These are phyloP conservation scores for Pyricularia grisea DNA, from an alignment of 2,329 filamentous ascomycete genomes.

Conservation along the genomic window DNA sequence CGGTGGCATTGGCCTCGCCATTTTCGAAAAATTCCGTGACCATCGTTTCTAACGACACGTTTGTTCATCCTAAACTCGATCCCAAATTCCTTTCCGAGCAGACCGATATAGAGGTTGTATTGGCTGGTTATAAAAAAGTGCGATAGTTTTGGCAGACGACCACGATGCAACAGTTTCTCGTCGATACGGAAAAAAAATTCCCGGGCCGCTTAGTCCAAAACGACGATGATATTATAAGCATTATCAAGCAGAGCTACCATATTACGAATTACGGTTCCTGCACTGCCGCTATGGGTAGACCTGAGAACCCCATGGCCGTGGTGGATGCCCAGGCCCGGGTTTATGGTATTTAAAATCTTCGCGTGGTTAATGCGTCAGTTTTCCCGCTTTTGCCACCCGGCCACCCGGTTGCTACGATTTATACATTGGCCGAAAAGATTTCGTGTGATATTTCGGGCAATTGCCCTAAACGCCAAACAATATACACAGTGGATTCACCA, in stretches of 20 bases:
- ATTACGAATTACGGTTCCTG: conserved; percentile 15
- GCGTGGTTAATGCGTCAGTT: conserved; percentile 12
- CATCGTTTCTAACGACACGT: conserved; percentile 12
- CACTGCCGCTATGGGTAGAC: conserved; percentile 22
- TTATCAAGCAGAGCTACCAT: not conserved
- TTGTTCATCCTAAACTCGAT: conserved; percentile 15
- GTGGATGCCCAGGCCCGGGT: conserved; percentile 12
- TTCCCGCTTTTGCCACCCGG: conserved; percentile 10
- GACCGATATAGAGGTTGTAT: not conserved
- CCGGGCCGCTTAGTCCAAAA: not conserved
- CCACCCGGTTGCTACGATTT: conserved; percentile 12
- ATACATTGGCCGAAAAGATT: conserved; percentile 16
- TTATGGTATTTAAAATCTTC: conserved; percentile 10
- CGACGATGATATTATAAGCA: not conserved
- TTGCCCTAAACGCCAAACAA: not conserved
- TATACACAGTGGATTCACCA: not conserved
- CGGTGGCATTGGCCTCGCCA: not conserved
- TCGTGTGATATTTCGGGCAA: conserved; percentile 9
- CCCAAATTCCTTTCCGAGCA: conserved; percentile 11
- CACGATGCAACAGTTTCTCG: not conserved
- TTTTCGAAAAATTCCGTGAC: conserved; percentile 11
- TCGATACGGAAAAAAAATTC: not conserved
- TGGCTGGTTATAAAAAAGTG: not conserved
- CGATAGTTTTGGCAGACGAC: not conserved
- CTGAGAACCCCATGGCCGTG: conserved; percentile 8